A percentile compares a stretch with the other conserved stretches of the same genome.
phyloP scores from a whole-genome alignment of 306 rosid genomes.

The Sechiopsis laciniata region DNA sequence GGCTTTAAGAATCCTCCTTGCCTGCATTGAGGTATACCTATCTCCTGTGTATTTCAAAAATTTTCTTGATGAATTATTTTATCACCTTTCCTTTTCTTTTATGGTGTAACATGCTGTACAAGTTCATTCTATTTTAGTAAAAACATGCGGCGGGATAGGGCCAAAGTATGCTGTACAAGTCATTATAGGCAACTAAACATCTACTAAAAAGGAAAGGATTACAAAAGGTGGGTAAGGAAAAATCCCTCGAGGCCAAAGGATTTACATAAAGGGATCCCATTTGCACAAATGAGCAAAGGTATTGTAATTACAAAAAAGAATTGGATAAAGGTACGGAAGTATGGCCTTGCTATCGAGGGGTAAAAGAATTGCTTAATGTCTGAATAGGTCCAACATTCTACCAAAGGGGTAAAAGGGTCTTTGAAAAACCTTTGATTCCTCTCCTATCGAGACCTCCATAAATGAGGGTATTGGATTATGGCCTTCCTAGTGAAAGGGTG shows the following conservation, averaged over 20 bases:
- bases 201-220: not conserved
- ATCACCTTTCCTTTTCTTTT: not conserved
- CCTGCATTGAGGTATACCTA: slow-evolving; percentile 79
- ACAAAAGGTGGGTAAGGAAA: not conserved
- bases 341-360: too few species aligned
- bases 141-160: not conserved
- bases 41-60: not conserved
- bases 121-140: not conserved
- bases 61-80: not conserved
- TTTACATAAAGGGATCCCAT: too few species aligned
- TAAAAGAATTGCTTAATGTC: not conserved
- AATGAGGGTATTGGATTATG: not conserved
- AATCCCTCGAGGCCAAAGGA: too few species aligned
- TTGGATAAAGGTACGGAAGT: not conserved
- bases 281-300: too few species aligned
- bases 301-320: not conserved
- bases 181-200: not conserved
- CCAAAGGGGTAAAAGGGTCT: not conserved
- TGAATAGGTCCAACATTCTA: not conserved
- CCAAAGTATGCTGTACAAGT: too few species aligned
- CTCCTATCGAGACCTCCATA: not conserved
- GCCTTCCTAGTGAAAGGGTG: too few species aligned
- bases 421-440: not conserved
- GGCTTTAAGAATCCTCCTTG: slow-evolving; percentile 93
- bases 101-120: not conserved